Base-by-base conservation (phyloP, 495 filamentous ascomycete species). In the Lichina pygmaea region DNA sequence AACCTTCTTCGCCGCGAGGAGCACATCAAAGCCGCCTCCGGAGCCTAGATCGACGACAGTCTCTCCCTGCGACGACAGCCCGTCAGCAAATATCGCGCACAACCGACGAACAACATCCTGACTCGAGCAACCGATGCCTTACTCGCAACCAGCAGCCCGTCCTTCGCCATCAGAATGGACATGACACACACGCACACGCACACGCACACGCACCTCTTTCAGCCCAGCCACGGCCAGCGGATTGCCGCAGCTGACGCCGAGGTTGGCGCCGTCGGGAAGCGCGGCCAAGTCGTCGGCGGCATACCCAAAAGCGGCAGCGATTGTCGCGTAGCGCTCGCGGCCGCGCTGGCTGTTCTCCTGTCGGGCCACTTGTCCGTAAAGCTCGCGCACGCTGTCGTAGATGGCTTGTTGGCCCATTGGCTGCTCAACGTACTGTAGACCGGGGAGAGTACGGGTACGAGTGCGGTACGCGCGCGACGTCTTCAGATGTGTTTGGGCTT, bases 171-270 rank as follows among this genome's bases (percentile, higher is more conserved):
- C 24, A 1, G 4, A 24, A 1, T 4, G 1, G 24, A 24, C 24
- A 24, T 24, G 2, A 2, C 24, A 24, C 24, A 24, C 24, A n/a
- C 38, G 4, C 15, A 40, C 24, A 24, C 24, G 4, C 24, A n/a
- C 38, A 16, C 15, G 4, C 12, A n/a, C 2, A n/a, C 52, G 38
- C 43, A 68, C 72, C 46, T 66, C 61, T 45, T 57, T 54, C 6
- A 79, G 42, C 42, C 59, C 68, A 12, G 73, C 67, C 6, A 70
- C 54, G 15, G 63, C 68, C 0, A 76, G 45, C 0, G 75, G 75
- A 44, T 80, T 78, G 6, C 77, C 75, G 50, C 75, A 79, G 57
- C 71, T 71, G 0, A 77, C 51, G n/a, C 75, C 75, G 3, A 78
- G 58, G 47, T 78, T 78, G 34, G 76, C 58, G 16, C 61, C 66